A percentile compares a stretch with the other conserved stretches of the same genome.
These are phyloP conservation scores for Cyanidium caldarium DNA, from an alignment of 23 red algal genomes.

Conservation along the genomic window DNA sequence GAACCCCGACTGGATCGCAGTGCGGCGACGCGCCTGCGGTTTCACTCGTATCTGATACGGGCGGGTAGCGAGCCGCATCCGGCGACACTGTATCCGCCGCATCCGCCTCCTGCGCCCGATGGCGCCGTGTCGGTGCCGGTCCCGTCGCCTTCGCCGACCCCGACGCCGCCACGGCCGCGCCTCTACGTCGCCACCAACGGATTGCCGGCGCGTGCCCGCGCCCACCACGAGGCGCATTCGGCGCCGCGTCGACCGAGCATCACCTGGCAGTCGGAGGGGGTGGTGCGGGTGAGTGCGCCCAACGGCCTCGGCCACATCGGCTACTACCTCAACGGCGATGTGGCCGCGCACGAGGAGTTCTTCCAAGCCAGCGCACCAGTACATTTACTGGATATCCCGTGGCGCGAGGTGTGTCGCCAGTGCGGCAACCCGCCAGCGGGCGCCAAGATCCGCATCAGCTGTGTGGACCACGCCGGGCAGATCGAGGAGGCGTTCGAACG, in stretches of 20 bases:
- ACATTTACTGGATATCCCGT: not conserved
- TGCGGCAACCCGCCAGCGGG: not conserved
- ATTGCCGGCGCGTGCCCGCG: not conserved
- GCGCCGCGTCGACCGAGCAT: not conserved
- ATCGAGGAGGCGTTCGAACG: not conserved
- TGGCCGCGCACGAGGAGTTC: conserved; percentile 40
- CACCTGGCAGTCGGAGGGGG: not conserved
- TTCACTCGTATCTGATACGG: conserved; percentile 11
- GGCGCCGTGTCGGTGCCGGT: not conserved
- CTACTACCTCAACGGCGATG: conserved; percentile 38
- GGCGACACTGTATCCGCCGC: too few species aligned
- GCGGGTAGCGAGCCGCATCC: not conserved
- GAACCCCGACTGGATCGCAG: conserved; percentile 39
- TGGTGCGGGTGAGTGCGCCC: not conserved
- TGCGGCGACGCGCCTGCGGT: conserved; percentile 22
- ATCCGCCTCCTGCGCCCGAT: too few species aligned
- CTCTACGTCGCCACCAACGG: not conserved
- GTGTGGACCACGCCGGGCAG: not conserved
- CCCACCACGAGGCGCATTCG: not conserved
- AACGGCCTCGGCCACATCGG: conserved; percentile 35
- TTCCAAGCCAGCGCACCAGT: not conserved
- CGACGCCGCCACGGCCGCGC: not conserved
- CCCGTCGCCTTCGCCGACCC: not conserved
- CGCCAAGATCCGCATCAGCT: not conserved
- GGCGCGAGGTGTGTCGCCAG: not conserved